These are phyloP conservation scores for Lanmaoa pseudosensibilis DNA, from an alignment of 768 basidiomycete species.

Conservation along the genomic window DNA sequence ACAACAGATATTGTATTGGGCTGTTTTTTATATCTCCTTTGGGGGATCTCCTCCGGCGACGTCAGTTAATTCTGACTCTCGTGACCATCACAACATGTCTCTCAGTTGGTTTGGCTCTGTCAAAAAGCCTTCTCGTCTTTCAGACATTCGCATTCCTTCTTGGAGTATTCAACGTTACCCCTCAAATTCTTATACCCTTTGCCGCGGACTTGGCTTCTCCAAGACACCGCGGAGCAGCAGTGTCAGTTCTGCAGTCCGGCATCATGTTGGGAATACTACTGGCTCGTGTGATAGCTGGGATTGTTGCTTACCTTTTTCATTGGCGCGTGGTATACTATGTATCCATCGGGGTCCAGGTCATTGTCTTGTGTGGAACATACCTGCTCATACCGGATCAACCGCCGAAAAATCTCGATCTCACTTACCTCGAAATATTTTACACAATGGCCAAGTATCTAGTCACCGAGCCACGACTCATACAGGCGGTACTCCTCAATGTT, in stretches of 20 bases:
- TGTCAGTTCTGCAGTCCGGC: slow-evolving; percentile 33
- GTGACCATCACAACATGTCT: slow-evolving; percentile 34
- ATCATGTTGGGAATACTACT: slow-evolving; percentile 28
- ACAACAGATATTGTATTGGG: slow-evolving; percentile 26
- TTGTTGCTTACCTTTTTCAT: slow-evolving; percentile 39
- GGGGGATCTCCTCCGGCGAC: slow-evolving; percentile 45
- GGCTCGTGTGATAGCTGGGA: slow-evolving; percentile 35
- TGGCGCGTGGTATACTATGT: slow-evolving; percentile 45
- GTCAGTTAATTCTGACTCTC: slow-evolving; percentile 41
- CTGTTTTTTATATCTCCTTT: slow-evolving; percentile 44
- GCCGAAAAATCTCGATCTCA: slow-evolving; percentile 35
- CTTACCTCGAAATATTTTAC: slow-evolving; percentile 34
- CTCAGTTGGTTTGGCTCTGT: slow-evolving; percentile 39
- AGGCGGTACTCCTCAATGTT: slow-evolving; percentile 27
- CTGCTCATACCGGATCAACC: slow-evolving; percentile 43
- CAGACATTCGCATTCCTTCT: slow-evolving; percentile 39
- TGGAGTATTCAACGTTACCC: slow-evolving; percentile 40
- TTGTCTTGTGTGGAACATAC: slow-evolving; percentile 31
- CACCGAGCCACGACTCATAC: slow-evolving; percentile 42
- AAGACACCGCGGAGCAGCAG: slow-evolving; percentile 15
- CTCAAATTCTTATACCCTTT: slow-evolving; percentile 41
- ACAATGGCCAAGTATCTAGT: slow-evolving; percentile 42
- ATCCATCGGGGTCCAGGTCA: slow-evolving; percentile 35
- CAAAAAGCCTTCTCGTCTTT: slow-evolving; percentile 34
- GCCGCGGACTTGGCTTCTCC: slow-evolving; percentile 45